These are phyloP conservation scores for Orbilia brochopaga DNA, from an alignment of 2,329 filamentous ascomycete species.

Conservation along the genomic window DNA sequence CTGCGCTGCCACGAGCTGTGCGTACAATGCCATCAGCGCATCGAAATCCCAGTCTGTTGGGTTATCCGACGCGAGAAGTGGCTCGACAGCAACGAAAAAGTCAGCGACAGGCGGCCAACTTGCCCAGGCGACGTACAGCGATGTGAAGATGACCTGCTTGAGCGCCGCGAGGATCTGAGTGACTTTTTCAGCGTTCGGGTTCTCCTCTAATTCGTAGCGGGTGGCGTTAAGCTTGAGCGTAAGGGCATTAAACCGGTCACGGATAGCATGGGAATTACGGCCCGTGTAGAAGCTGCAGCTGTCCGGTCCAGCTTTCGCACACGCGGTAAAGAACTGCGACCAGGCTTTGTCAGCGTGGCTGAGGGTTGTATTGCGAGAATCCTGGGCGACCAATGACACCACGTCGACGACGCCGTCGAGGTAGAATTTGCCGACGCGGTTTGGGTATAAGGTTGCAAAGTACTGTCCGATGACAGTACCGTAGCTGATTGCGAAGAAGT, in stretches of 20 bases:
- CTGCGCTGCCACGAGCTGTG: background rate
- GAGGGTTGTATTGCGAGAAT: constrained; percentile 6
- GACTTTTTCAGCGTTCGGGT: constrained; percentile 1
- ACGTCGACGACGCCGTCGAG: constrained; percentile 41
- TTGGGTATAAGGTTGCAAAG: constrained; percentile 40
- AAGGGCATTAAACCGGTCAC: constrained; percentile 26
- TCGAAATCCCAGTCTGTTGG: constrained; percentile 16
- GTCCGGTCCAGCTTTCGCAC: constrained; percentile 19
- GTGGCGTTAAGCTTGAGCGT: constrained; percentile 36
- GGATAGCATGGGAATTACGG: constrained; percentile 10
- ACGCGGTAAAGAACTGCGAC: constrained; percentile 30
- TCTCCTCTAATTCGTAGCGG: constrained; percentile 22
- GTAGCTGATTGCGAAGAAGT: constrained; percentile 39
- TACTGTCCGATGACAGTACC: constrained; percentile 43
- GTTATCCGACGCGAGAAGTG: background rate
- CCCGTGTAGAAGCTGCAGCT: constrained; percentile 35
- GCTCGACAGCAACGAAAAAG: constrained; percentile 18
- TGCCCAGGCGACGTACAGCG: constrained; percentile 5
- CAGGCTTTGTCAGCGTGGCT: constrained; percentile 36
- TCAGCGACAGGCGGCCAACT: constrained; percentile 21
- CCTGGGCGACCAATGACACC: constrained; percentile 11
- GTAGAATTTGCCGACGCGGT: constrained; percentile 35
- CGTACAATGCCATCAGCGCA: background rate
- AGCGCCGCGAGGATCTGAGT: background rate
- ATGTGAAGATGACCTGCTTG: constrained; percentile 11